Conservation (phyloP, 768 basidiomycete genomes). For the Podaxis sp. region DNA sequence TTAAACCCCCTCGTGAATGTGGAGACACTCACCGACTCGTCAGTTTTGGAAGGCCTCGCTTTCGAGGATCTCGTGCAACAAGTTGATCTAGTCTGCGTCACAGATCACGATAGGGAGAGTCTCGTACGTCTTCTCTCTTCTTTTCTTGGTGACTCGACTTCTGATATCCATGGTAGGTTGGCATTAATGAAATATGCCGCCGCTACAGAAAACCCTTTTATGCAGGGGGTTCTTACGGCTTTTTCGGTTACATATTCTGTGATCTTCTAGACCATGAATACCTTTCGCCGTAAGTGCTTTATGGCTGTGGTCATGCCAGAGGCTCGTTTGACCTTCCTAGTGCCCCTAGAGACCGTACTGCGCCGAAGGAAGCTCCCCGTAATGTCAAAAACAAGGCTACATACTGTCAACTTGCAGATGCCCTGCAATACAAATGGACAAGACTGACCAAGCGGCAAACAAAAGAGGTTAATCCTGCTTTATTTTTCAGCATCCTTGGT, state of each 20-base stretch:
- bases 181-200: conserved; percentile 79
- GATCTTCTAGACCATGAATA: conserved; percentile 88
- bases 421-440: conserved; percentile 69
- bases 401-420: conserved; percentile 64
- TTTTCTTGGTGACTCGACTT: conserved; percentile 12
- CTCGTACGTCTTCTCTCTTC: conserved; percentile 52
- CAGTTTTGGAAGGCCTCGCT: conserved; percentile 45
- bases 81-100: conserved; percentile 86
- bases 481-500: conserved; percentile 76
- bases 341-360: conserved; percentile 57
- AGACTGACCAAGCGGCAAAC: conserved; percentile 71
- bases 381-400: conserved; percentile 55
- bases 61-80: conserved; percentile 58
- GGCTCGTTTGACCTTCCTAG: conserved; percentile 3
- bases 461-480: conserved; percentile 78
- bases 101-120: conserved; percentile 68
- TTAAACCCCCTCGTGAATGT: conserved; percentile 91
- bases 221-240: conserved; percentile 88
- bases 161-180: conserved; percentile 47
- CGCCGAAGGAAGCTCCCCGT: conserved; percentile 55
- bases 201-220: conserved; percentile 78
- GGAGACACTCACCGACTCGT: conserved; percentile 55
- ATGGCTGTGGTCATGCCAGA: conserved; percentile 6
- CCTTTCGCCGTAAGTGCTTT: conserved; percentile 68
- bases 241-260: conserved; percentile 92